Evolutionary conservation across 2,329 filamentous ascomycete genomes (phyloP).

Genomic region (Cercospora janseana): DNA sequence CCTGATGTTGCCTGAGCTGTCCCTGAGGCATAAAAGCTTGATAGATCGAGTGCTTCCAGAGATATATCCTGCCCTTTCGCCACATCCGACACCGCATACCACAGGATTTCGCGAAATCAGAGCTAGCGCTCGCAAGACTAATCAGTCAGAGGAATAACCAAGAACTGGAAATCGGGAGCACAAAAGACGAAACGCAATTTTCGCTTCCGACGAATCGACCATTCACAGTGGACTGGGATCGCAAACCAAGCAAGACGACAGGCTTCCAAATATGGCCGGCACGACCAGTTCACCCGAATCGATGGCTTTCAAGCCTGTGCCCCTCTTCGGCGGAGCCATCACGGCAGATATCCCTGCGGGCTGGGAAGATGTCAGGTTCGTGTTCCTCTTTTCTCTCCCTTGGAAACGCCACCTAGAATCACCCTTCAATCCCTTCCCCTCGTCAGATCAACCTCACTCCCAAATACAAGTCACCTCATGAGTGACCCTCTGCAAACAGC

Average conservation of each 20-base stretch:
- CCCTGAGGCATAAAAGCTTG: neutral
- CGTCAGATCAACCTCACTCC: neutral
- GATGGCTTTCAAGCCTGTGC: conserved; percentile 17
- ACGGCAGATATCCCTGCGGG: conserved; percentile 64
- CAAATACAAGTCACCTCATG: neutral
- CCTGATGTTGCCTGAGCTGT: conserved; percentile 7
- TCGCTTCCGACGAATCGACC: too few species aligned
- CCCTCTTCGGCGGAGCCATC: conserved; percentile 71
- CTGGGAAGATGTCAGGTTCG: conserved; percentile 72
- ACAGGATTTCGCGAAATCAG: too few species aligned
- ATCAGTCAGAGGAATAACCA: too few species aligned
- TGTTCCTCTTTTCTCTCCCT: conserved; percentile 5
- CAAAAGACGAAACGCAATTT: too few species aligned
- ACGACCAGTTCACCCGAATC: neutral
- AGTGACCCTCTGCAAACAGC: conserved; percentile 43
- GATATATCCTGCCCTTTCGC: too few species aligned
- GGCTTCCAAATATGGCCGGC: too few species aligned
- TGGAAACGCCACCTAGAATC: too few species aligned
- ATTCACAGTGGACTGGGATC: neutral
- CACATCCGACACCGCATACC: too few species aligned
- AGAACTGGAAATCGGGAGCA: too few species aligned
- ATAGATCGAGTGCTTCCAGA: too few species aligned
- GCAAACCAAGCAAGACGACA: neutral
- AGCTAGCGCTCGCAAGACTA: too few species aligned
- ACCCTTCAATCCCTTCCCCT: neutral